Percentiles rank a stretch among this genome's conserved stretches.
These are phyloP conservation scores for Ganoderma meredithae DNA, from an alignment of 1,284 basidiomycete species.

Conservation along the genomic window DNA sequence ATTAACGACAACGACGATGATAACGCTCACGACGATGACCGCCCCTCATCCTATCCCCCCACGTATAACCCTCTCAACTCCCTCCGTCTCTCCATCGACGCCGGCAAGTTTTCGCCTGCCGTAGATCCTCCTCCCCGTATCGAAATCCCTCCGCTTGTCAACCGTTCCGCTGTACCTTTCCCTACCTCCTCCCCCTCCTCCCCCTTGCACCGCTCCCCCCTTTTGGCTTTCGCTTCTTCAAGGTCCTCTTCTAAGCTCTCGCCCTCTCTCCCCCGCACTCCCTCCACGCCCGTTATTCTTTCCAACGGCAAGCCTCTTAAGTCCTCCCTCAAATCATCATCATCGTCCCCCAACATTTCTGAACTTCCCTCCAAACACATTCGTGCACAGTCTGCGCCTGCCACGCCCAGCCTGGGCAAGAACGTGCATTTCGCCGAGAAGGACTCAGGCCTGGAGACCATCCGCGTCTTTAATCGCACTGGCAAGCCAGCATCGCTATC, in stretches of 20 bases:
- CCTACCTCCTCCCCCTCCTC: conserved; percentile 41
- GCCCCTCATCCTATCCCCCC: conserved; percentile 26
- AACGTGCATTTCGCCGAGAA: conserved; percentile 87
- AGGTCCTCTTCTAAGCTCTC: conserved; percentile 28
- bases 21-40: conserved; percentile 33
- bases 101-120: conserved; percentile 44
- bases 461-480: conserved; percentile 84
- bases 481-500: conserved; percentile 81
- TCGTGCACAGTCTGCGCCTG: conserved; percentile 69
- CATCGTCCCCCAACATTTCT: conserved; percentile 60
- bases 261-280: conserved; percentile 39
- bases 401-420: conserved; percentile 78
- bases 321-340: conserved; percentile 82
- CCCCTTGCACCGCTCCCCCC: conserved; percentile 31
- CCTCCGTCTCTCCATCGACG: conserved; percentile 35
- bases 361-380: conserved; percentile 54
- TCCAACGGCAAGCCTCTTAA: conserved; percentile 92
- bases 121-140: conserved; percentile 37
- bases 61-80: conserved; percentile 34
- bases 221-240: conserved; percentile 30
- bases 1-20: conserved; percentile 43
- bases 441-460: conserved; percentile 76
- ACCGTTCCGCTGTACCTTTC: conserved; percentile 43
- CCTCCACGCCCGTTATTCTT: conserved; percentile 57
- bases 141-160: conserved; percentile 33